Base-by-base conservation (phyloP, 1,284 basidiomycete genomes). In the Cutaneotrichosporon cavernicola region DNA sequence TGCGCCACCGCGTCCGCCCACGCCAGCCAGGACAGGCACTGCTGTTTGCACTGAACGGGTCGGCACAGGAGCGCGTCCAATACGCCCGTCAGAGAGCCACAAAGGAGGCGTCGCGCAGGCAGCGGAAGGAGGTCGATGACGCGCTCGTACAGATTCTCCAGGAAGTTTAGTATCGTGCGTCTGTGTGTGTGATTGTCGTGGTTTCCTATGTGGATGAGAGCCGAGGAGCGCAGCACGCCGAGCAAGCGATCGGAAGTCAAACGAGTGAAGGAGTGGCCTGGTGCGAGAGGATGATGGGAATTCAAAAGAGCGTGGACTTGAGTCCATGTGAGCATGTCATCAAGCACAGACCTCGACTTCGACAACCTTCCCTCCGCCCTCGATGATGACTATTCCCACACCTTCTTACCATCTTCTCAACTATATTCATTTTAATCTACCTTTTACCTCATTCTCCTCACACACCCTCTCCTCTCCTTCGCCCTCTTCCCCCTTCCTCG, bases 1-100 rank as follows among this genome's bases (percentile, higher is more conserved):
- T 78, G 36, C 63, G 70, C 18, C 77, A 79, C 65, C 68, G 78
- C 10, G 63, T 73, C 11, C 61, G 64, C 21, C 64, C 64, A 56
- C 65, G 76, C 40, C 51, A 60, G 14, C 69, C 70, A 16, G 67
- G 73, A 8, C 69, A 72, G 31, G 68, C 71, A 31, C 61, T 72
- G 46, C 75, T 79, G 69, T 77, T 71, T 64, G 63, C 72, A 31
- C 61, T 76, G 51, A 70, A 73, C 46, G 65, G 66, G 26, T 57
- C 56, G 2, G 72, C 74, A 34, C 62, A 47, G 59, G 67, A 66
- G 32, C 67, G 69, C 21, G 56, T 62, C 13, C 67, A 65, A 22
- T 58, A 60, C 30, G 60, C 47, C 18, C 55, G 59, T 14, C 58
- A 32, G 61, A 59, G 26, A 14, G 36, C 14, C 7, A 34, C 51